Evolutionary conservation across 768 basidiomycete species (phyloP).

Genomic region (Lactarius akahatsu): DNA sequence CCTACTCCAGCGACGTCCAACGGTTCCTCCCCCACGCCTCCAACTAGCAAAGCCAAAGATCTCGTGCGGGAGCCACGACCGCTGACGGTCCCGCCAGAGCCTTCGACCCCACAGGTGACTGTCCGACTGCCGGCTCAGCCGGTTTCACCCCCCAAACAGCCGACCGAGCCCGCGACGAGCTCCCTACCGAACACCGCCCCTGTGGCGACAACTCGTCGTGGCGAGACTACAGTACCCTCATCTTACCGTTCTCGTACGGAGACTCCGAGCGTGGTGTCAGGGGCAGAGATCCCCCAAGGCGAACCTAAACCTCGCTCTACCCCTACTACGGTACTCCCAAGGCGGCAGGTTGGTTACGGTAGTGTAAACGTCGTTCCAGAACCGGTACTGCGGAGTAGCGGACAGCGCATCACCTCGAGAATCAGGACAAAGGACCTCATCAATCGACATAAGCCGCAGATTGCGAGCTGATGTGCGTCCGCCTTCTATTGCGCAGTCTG

Average conservation of each 20-base stretch:
- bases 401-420: slow-evolving; percentile 13
- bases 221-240: neutral
- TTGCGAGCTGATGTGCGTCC: neutral
- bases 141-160: neutral
- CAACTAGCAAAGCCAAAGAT: slow-evolving; percentile 2
- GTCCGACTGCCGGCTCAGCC: neutral
- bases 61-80: neutral
- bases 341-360: neutral
- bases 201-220: neutral
- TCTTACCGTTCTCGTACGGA: neutral
- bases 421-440: slow-evolving; percentile 25
- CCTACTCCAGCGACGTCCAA: too few relatives aligned
- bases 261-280: neutral
- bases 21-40: neutral
- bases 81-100: neutral
- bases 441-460: slow-evolving; percentile 19
- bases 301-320: neutral
- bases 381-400: neutral
- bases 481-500: neutral
- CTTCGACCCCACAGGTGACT: neutral
- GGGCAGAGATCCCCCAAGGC: neutral
- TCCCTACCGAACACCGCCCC: neutral
- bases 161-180: neutral
- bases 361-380: neutral
- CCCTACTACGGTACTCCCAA: neutral